phyloP scores from a whole-genome alignment of 1,139 yeast species.

The Zygosaccharomyces sapae region DNA sequence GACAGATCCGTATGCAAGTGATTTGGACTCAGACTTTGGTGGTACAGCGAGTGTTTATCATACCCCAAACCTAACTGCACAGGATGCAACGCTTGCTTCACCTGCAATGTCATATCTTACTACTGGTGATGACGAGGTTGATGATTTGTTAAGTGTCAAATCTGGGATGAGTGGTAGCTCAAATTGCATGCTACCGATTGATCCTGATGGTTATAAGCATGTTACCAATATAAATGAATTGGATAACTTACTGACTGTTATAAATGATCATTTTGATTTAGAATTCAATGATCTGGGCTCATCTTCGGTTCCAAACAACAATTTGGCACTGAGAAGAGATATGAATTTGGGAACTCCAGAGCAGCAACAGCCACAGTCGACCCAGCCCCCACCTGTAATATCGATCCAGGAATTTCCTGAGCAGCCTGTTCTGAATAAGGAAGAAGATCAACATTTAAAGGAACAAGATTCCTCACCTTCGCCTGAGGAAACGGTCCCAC shows the following conservation, averaged over 20 bases:
- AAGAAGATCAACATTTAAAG: conserved; percentile 6
- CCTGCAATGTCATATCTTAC: conserved; percentile 25
- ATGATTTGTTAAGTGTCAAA: conserved; percentile 31
- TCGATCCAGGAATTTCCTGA: conserved; percentile 27
- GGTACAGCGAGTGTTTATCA: conserved; percentile 10
- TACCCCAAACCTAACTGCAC: conserved; percentile 15
- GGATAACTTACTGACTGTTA: conserved; percentile 17
- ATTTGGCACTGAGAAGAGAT: conserved; percentile 4
- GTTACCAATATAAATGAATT: conserved; percentile 23
- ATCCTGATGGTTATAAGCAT: conserved; percentile 27
- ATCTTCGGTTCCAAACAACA: conserved; percentile 4
- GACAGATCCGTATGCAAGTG: conserved; percentile 11
- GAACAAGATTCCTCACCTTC: background rate
- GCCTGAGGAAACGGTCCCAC: background rate
- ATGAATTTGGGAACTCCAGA: background rate
- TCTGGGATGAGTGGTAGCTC: conserved; percentile 22
- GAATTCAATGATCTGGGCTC: conserved; percentile 11
- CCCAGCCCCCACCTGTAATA: conserved; percentile 23
- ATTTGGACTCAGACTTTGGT: conserved; percentile 12
- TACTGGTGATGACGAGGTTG: conserved; percentile 28
- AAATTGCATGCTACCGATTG: conserved; percentile 22
- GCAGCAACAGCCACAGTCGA: conserved; percentile 8
- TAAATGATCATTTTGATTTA: conserved; percentile 11
- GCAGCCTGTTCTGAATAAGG: conserved; percentile 5
- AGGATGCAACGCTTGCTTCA: conserved; percentile 17